Evolutionary conservation across 2,329 filamentous ascomycete species (phyloP), one percentile per base, ranked within the genome.

Genomic region (Cryphonectria japonica): DNA sequence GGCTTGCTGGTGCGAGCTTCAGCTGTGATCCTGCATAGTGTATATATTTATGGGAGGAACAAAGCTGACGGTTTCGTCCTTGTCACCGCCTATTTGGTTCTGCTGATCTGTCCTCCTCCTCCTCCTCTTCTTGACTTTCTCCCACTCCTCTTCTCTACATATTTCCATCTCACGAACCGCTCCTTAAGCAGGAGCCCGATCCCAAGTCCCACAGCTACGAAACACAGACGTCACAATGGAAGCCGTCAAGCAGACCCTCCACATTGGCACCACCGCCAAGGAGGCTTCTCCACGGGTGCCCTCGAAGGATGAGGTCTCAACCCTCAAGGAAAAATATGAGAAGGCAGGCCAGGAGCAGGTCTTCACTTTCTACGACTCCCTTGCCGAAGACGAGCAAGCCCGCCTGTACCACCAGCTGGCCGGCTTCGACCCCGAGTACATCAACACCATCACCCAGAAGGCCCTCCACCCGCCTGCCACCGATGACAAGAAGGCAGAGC

Each of bases 311-410:
- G 88, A 93, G 78, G 83, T 94, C 77, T 85, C 89, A 69, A 82
- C 88, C 76, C 87, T 97, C 57, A 89, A 88, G 81, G 83, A 91
- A 74, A 92, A 91, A 80, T 97, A 95, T 83, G 85, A 87, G 73
- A 87, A 90, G 75, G 92, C 92, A 64, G 88, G 87, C 43, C 94
- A 97, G 82, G 92, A 88, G 70, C 94, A 97, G 75, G 92, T 97
- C 74, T 94, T 97, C 78, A 86, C 91, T 71, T 98, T 95, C 83
- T 97, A 93, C 85, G 93, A 98, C 78, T 88, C 91, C 73, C 91
- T 99, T 74, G 85, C 86, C 73, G 83, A 86, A 26, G 82, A 86
- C 67, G 94, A 98, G 75, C 93, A 97, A 84, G 90, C 90, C 61
- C 81, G 86, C 11, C 89, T 99, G 71, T 97, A 90, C 85, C 84